A percentile compares a stretch with the other conserved stretches of the same genome.
Conservation (phyloP, 768 basidiomycete genomes). For the Gymnopilus dilepis region DNA sequence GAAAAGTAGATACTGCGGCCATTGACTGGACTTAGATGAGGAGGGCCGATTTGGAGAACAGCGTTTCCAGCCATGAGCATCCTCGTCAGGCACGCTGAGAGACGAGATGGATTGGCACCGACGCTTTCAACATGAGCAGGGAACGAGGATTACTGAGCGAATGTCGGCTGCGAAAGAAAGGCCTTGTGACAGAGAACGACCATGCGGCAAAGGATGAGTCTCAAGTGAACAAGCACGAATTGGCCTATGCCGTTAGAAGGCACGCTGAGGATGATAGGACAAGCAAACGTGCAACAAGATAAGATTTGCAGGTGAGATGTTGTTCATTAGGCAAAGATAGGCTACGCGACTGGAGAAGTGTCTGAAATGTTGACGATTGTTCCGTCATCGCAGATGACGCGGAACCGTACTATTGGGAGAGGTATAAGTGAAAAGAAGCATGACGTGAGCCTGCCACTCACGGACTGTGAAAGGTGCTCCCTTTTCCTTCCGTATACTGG, state of each 20-base stretch:
- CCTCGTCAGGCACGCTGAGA: neutral
- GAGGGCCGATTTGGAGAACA: neutral
- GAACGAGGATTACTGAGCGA: neutral
- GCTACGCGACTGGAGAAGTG: slow-evolving; percentile 29
- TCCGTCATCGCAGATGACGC: slow-evolving; percentile 69
- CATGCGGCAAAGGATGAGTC: neutral
- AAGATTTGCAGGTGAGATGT: neutral
- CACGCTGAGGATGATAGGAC: neutral
- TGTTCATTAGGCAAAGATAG: slow-evolving; percentile 12
- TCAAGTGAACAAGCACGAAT: neutral
- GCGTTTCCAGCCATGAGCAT: no score
- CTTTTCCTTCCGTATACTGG: slow-evolving; percentile 79
- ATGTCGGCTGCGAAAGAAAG: neutral
- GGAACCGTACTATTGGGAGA: slow-evolving; percentile 59
- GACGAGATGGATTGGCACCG: neutral
- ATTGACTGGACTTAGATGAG: no score
- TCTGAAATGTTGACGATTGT: slow-evolving; percentile 48
- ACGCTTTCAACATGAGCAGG: neutral
- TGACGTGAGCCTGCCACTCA: slow-evolving; percentile 42
- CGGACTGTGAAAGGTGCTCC: slow-evolving; percentile 71
- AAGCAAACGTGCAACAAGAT: neutral
- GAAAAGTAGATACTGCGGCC: no score
- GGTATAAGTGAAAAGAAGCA: neutral
- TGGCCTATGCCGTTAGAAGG: neutral
- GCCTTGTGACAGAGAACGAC: neutral